Conservation (phyloP, 169 alveolate species). For the Plasmodium fragile region DNA sequence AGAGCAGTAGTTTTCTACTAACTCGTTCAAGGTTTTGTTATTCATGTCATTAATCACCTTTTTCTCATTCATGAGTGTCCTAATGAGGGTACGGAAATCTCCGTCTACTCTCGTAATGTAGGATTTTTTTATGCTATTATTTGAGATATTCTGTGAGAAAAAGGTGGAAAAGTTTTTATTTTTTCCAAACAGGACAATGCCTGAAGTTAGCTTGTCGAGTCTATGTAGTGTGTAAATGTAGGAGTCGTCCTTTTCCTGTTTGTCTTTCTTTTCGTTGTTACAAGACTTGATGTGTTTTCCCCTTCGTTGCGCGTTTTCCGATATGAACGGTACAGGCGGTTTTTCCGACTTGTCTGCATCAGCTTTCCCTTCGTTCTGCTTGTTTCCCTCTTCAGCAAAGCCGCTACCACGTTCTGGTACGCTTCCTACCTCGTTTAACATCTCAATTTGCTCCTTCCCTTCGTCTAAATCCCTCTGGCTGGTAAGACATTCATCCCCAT, state of each 20-base stretch:
- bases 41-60: not conserved
- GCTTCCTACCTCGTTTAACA: not conserved
- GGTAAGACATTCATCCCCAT: not conserved
- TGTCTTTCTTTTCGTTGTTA: not conserved
- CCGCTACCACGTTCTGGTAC: not conserved
- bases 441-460: not conserved
- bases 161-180: constrained; percentile 78
- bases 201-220: constrained; percentile 85
- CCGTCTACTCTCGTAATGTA: constrained; percentile 85
- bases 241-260: constrained; percentile 16
- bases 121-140: constrained; percentile 77
- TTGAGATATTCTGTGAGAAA: constrained; percentile 76
- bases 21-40: not conserved
- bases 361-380: not conserved
- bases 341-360: not conserved
- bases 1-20: constrained; percentile 1
- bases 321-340: not conserved
- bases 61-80: not conserved
- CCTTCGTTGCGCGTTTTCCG: not conserved
- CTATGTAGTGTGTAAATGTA: constrained; percentile 81
- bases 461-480: not conserved
- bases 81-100: constrained; percentile 76
- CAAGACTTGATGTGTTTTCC: not conserved
- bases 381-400: not conserved
- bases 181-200: constrained; percentile 83